A percentile compares a stretch with the other conserved stretches of the same genome.
phyloP scores from a whole-genome alignment of 441 rosid genomes.

The Populus trichocarpa region DNA sequence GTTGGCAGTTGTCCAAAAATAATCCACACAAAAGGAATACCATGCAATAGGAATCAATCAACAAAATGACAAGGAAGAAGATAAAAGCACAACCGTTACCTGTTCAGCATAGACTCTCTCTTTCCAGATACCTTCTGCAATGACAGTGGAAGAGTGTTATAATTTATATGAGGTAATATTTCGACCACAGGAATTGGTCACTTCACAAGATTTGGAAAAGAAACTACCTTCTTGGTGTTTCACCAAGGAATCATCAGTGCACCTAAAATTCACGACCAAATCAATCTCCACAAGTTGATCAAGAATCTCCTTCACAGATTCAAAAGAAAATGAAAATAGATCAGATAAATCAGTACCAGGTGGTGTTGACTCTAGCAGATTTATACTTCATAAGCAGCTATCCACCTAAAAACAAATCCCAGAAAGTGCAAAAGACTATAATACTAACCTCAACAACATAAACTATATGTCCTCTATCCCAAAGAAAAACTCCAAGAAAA shows the following conservation, averaged over 20 bases:
- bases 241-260: slow-evolving; percentile 18
- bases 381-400: neutral
- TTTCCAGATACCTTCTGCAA: slow-evolving; percentile 25
- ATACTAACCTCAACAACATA: neutral
- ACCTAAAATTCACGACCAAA: slow-evolving; percentile 34
- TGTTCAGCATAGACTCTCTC: slow-evolving; percentile 27
- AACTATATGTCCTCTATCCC: neutral
- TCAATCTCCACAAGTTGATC: slow-evolving; percentile 36
- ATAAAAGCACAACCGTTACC: slow-evolving; percentile 9
- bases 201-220: neutral
- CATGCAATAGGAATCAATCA: neutral
- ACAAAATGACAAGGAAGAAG: neutral
- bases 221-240: slow-evolving; percentile 16
- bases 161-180: neutral
- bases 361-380: neutral
- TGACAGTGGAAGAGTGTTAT: neutral
- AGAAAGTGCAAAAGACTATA: neutral
- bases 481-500: neutral
- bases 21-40: neutral
- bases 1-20: neutral
- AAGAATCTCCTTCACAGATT: slow-evolving; percentile 29
- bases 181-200: neutral
- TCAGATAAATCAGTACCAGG: neutral
- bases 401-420: neutral
- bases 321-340: neutral